Evolutionary conservation across 2,329 filamentous ascomycete species (phyloP).

Genomic region (Cyanodermella asteris): DNA sequence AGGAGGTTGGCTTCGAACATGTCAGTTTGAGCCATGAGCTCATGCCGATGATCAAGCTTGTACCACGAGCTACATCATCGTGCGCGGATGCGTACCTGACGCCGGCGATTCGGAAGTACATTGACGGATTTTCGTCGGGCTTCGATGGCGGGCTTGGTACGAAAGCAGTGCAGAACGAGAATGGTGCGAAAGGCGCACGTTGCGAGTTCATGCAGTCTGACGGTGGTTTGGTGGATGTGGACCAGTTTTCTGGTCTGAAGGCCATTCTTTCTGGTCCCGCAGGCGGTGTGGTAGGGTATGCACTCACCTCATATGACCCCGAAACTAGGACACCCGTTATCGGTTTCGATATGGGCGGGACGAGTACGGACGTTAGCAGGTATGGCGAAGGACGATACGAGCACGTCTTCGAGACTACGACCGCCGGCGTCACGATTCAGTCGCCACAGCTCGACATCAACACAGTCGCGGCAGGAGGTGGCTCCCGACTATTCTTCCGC

Average conservation of each 20-base stretch:
- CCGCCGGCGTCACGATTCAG: slow-evolving; percentile 82
- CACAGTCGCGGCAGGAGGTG: slow-evolving; percentile 73
- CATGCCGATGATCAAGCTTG: slow-evolving; percentile 76
- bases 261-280: slow-evolving; percentile 78
- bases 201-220: slow-evolving; percentile 95
- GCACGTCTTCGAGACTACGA: slow-evolving; percentile 85
- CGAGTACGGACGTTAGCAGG: slow-evolving; percentile 73
- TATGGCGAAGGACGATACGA: slow-evolving; percentile 74
- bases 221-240: slow-evolving; percentile 34
- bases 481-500: slow-evolving; percentile 49
- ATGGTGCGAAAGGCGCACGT: slow-evolving; percentile 45
- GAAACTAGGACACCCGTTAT: slow-evolving; percentile 69
- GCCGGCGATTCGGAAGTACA: slow-evolving; percentile 57
- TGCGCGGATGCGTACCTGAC: slow-evolving; percentile 65
- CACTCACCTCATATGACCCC: slow-evolving; percentile 71
- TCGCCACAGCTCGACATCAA: slow-evolving; percentile 87
- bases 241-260: slow-evolving; percentile 54
- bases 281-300: slow-evolving; percentile 85
- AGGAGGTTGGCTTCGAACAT: slow-evolving; percentile 62
- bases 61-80: slow-evolving; percentile 52
- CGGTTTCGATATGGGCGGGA: slow-evolving; percentile 91
- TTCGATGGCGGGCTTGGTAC: slow-evolving; percentile 64
- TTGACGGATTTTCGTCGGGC: slow-evolving; percentile 53
- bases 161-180: slow-evolving; percentile 46
- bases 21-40: slow-evolving; percentile 61